Evolutionary conservation across 768 basidiomycete genomes (phyloP).

Genomic region (Chlorophyllum brunneum): DNA sequence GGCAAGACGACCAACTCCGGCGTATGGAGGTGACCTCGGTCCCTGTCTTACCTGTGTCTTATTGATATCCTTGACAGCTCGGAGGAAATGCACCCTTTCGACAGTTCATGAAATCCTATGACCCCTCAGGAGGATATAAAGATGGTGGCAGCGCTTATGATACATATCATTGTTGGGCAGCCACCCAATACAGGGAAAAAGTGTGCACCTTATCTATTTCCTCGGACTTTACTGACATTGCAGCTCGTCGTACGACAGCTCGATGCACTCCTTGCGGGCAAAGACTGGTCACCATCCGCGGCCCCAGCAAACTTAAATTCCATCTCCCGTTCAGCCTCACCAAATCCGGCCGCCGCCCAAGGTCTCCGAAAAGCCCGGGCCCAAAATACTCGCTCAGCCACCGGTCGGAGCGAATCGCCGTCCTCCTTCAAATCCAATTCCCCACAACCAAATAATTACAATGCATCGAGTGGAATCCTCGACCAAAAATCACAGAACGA

Average conservation of each 20-base stretch:
- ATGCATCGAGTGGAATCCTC: slow-evolving; percentile 35
- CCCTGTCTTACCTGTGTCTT: slow-evolving; percentile 3
- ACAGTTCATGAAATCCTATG: slow-evolving; percentile 71
- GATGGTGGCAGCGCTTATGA: slow-evolving; percentile 61
- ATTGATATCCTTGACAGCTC: slow-evolving; percentile 40
- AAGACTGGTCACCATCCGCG: slow-evolving; percentile 72
- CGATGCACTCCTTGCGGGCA: slow-evolving; percentile 70
- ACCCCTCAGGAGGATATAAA: slow-evolving; percentile 67
- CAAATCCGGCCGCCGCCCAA: slow-evolving; percentile 70
- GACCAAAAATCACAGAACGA: slow-evolving; percentile 84
- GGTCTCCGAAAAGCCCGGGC: slow-evolving; percentile 87
- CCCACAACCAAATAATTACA: slow-evolving; percentile 44
- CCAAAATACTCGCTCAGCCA: slow-evolving; percentile 39
- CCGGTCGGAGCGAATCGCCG: slow-evolving; percentile 50
- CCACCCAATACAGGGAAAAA: slow-evolving; percentile 92
- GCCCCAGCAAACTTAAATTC: slow-evolving; percentile 51
- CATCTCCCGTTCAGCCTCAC: slow-evolving; percentile 39
- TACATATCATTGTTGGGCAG: slow-evolving; percentile 92
- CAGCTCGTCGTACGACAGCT: slow-evolving; percentile 48
- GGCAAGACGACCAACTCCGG: slow-evolving; percentile 84
- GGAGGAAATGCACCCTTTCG: slow-evolving; percentile 88
- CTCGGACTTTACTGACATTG: background rate
- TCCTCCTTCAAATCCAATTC: slow-evolving; percentile 37
- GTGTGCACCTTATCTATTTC: slow-evolving; percentile 34
- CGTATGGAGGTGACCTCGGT: slow-evolving; percentile 73